A percentile compares a stretch with the other conserved stretches of the same genome.
phyloP scores from a whole-genome alignment of 306 rosid species.

The Cicer arietinum region DNA sequence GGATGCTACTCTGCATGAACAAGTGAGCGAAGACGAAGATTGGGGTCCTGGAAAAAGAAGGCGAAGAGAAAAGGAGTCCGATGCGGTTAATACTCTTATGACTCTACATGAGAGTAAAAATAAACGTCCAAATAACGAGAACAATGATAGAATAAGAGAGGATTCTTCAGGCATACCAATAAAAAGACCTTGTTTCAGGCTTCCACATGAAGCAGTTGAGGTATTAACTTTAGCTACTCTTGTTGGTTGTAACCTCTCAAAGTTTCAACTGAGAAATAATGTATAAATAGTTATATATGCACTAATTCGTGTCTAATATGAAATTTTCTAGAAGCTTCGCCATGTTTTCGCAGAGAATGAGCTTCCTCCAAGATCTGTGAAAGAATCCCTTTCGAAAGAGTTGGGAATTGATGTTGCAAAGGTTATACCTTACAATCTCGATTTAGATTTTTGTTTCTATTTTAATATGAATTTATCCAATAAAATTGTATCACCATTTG shows the following conservation, averaged over 20 bases:
- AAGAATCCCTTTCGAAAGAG: slow-evolving; percentile 77
- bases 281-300: not conserved
- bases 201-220: slow-evolving; percentile 81
- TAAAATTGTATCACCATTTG: not conserved
- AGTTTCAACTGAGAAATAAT: slow-evolving; percentile 19
- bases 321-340: slow-evolving; percentile 75
- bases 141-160: slow-evolving; percentile 36
- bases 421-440: slow-evolving; percentile 53
- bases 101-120: slow-evolving; percentile 77
- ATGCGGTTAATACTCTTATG: slow-evolving; percentile 91
- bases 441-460: slow-evolving; percentile 18
- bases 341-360: slow-evolving; percentile 79
- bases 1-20: slow-evolving; percentile 72
- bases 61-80: slow-evolving; percentile 83
- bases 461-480: slow-evolving; percentile 20
- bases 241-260: slow-evolving; percentile 6
- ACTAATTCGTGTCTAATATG: slow-evolving; percentile 36
- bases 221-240: slow-evolving; percentile 51
- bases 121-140: slow-evolving; percentile 49
- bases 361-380: slow-evolving; percentile 83
- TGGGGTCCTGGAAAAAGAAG: slow-evolving; percentile 89
- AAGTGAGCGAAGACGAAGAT: slow-evolving; percentile 90
- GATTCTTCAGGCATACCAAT: slow-evolving; percentile 44
- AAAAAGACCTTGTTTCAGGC: slow-evolving; percentile 72
- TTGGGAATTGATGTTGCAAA: slow-evolving; percentile 81